Conservation (phyloP, 2,329 filamentous ascomycete species). For the Rasamsonia emersonii region DNA sequence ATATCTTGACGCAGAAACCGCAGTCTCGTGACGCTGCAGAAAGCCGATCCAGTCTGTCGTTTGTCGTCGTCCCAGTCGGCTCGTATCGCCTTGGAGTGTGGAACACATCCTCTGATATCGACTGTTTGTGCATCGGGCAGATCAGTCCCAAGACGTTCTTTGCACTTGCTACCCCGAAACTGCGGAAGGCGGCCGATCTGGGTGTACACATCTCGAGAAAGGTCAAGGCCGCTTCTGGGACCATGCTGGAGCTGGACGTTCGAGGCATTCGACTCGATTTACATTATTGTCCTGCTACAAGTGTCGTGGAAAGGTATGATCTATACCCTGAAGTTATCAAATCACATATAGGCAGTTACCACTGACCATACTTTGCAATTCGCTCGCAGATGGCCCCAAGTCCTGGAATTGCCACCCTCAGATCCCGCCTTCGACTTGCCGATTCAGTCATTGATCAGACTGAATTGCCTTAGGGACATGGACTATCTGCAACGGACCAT, state of each 20-base stretch:
- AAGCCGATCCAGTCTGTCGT: slow-evolving; percentile 18
- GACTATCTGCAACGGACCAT: slow-evolving; percentile 52
- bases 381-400: slow-evolving; percentile 25
- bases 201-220: slow-evolving; percentile 47
- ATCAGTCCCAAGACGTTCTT: slow-evolving; percentile 57
- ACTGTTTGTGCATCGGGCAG: slow-evolving; percentile 57
- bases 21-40: slow-evolving; percentile 15
- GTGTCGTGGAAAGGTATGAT: slow-evolving; percentile 47
- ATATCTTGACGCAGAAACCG: slow-evolving; percentile 5
- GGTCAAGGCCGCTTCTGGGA: slow-evolving; percentile 51
- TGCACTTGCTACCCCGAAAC: slow-evolving; percentile 46
- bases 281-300: slow-evolving; percentile 55
- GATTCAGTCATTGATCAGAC: slow-evolving; percentile 48
- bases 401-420: slow-evolving; percentile 36
- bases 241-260: slow-evolving; percentile 57
- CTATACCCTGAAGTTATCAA: too few species aligned
- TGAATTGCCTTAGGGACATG: slow-evolving; percentile 57
- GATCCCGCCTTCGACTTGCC: slow-evolving; percentile 51
- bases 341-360: background rate
- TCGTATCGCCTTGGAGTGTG: slow-evolving; percentile 58
- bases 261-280: slow-evolving; percentile 52
- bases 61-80: slow-evolving; percentile 55
- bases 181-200: slow-evolving; percentile 39
- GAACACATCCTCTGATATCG: slow-evolving; percentile 53
- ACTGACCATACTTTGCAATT: background rate